Evolutionary conservation across 371 early-diverging fungal species (phyloP).

Genomic region (Polyrhizophydium stewartii): DNA sequence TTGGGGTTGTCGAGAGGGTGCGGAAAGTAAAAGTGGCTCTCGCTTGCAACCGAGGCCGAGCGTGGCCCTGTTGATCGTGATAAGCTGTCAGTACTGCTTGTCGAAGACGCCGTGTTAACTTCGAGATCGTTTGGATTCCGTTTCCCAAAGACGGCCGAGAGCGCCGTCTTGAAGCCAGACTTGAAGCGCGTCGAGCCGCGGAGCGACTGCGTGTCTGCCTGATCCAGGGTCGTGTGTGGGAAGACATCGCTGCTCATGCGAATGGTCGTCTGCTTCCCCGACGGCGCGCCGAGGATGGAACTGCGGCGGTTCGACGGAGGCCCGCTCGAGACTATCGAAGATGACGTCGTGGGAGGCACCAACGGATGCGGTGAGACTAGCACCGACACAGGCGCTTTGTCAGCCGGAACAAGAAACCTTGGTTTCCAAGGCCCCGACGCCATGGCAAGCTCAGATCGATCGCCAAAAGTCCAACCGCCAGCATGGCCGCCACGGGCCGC

Average conservation of each 20-base stretch:
- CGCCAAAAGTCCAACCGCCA: background rate
- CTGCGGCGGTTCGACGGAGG: background rate
- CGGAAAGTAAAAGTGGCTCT: background rate
- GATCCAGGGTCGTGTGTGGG: background rate
- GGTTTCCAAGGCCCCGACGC: too few relatives aligned
- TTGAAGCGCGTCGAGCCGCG: background rate
- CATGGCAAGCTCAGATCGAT: too few relatives aligned
- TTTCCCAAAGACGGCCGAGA: conserved; percentile 3
- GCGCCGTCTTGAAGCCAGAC: conserved; percentile 1
- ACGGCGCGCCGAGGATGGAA: background rate
- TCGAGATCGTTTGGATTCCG: background rate
- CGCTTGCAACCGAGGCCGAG: background rate
- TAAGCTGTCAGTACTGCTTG: background rate
- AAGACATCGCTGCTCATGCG: conserved; percentile 8
- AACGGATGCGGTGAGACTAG: background rate
- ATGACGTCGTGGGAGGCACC: background rate
- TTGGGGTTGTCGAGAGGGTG: too few relatives aligned
- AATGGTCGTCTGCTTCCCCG: background rate
- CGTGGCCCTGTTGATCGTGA: background rate
- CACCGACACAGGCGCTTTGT: too few relatives aligned
- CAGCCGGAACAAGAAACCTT: background rate
- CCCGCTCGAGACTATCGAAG: background rate
- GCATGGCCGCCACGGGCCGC: background rate
- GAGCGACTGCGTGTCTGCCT: background rate
- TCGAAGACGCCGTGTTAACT: background rate